Evolutionary conservation across 2,329 filamentous ascomycete species (phyloP), one percentile per base, ranked within the genome.

Genomic region (Remersonia thermophila): DNA sequence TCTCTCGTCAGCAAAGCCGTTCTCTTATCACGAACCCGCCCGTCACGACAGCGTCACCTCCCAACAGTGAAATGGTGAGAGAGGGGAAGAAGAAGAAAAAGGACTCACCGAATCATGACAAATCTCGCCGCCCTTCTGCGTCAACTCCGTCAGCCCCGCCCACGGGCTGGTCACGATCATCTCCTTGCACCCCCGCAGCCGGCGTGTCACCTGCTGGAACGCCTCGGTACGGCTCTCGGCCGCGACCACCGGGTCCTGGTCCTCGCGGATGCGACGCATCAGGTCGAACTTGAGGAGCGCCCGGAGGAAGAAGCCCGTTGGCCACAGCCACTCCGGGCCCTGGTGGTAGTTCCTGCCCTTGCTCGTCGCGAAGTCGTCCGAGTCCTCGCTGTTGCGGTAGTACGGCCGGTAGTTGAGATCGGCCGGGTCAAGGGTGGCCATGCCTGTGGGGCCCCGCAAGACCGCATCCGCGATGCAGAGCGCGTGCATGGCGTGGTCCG

Each of bases 261-360:
- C 20, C 9, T 23, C n/a, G 12, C 14, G 60, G 43, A 70, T 69
- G 33, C 84, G 71, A 20, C 86, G 69, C 63, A 72, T 69, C 33
- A 96, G 63, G 55, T 95, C 86, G 52, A 96, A 96, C 57, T 86
- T 83, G 44, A 98, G 70, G 46, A 98, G 65, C 1, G 91, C 91
- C 33, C 93, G 78, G 15, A 95, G 67, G 68, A 94, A 98, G 66
- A 86, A 98, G 4, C 91, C 91, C 1, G 85, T 89, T 0, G 89
- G 93, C 91, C 91, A 98, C 16, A 95, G 64, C 91, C 91, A 98
- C 58, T 98, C 91, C 0, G 91, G 93, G 4, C 91, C 91, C 58
- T 96, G 89, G 58, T 98, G 91, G 61, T 98, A 98, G 60, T 96
- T 98, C 38, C 91, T 73, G 33, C 91, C 91, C 60, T 96, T 96